These are phyloP conservation scores for Diaporthe vexans DNA, from an alignment of 2,329 filamentous ascomycete species.

Conservation along the genomic window DNA sequence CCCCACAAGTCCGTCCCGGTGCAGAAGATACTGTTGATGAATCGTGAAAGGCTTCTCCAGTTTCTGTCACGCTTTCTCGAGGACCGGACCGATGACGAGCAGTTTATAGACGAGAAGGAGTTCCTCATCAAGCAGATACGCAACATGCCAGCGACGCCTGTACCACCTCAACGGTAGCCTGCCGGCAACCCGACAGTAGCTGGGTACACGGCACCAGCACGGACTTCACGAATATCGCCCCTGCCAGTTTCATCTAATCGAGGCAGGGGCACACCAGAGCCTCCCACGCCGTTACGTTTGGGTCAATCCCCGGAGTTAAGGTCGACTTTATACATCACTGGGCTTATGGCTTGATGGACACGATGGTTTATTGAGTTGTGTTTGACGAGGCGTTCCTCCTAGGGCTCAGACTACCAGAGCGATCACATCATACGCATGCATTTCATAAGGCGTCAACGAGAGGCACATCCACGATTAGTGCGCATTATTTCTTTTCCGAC, in stretches of 20 bases:
- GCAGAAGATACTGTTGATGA: slow-evolving; percentile 96
- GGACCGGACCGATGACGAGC: slow-evolving; percentile 95
- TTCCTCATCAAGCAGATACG: slow-evolving; percentile 96
- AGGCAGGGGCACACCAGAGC: slow-evolving; percentile 10
- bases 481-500: slow-evolving; percentile 21
- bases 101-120: slow-evolving; percentile 98
- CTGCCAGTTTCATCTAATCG: slow-evolving; percentile 13
- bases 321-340: slow-evolving; percentile 14
- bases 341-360: slow-evolving; percentile 13
- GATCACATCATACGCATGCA: slow-evolving; percentile 41
- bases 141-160: slow-evolving; percentile 73
- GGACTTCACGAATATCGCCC: background rate
- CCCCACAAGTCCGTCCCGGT: slow-evolving; percentile 98
- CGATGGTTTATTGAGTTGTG: slow-evolving; percentile 24
- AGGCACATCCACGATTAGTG: slow-evolving; percentile 29
- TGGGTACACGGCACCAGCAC: slow-evolving; percentile 37
- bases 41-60: slow-evolving; percentile 88
- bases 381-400: slow-evolving; percentile 35
- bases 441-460: slow-evolving; percentile 40
- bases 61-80: slow-evolving; percentile 95
- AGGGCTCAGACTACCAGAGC: slow-evolving; percentile 38
- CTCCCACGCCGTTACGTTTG: slow-evolving; percentile 8
- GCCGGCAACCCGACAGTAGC: slow-evolving; percentile 30
- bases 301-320: slow-evolving; percentile 34
- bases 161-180: slow-evolving; percentile 62